phyloP scores from a whole-genome alignment of 2,329 filamentous ascomycete genomes.

The Neopestalotiopsis clavispora region DNA sequence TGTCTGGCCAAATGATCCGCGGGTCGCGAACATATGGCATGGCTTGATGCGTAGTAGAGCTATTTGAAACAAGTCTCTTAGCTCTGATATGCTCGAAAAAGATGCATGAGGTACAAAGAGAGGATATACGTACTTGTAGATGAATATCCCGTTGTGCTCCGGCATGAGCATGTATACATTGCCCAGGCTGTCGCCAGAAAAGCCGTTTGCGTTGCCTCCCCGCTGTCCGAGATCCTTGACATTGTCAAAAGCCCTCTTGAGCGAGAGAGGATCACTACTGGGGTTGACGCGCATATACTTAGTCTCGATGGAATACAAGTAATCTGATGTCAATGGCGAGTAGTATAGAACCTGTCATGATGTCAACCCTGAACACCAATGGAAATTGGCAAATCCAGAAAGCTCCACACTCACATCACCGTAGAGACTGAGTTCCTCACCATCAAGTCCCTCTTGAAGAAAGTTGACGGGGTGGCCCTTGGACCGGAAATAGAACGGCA shows the following conservation, averaged over 20 bases:
- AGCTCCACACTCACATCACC: conserved; percentile 27
- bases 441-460: conserved; percentile 38
- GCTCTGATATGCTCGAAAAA: neutral
- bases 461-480: conserved; percentile 30
- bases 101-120: neutral
- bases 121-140: conserved; percentile 39
- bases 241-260: conserved; percentile 47
- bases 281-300: conserved; percentile 39
- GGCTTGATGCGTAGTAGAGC: conserved; percentile 39
- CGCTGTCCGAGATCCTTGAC: conserved; percentile 49
- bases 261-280: conserved; percentile 36
- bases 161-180: conserved; percentile 52
- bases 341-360: conserved; percentile 44
- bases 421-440: conserved; percentile 33
- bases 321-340: conserved; percentile 42
- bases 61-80: conserved; percentile 2
- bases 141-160: conserved; percentile 48
- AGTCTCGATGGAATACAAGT: conserved; percentile 39
- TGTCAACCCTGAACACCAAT: neutral
- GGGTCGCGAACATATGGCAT: conserved; percentile 45
- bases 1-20: conserved; percentile 49
- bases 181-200: conserved; percentile 47
- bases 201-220: conserved; percentile 50
- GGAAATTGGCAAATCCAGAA: too few species aligned
- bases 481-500: conserved; percentile 36